Evolutionary conservation across 2,329 filamentous ascomycete genomes (phyloP).

Genomic region (Neospermospora avenae): DNA sequence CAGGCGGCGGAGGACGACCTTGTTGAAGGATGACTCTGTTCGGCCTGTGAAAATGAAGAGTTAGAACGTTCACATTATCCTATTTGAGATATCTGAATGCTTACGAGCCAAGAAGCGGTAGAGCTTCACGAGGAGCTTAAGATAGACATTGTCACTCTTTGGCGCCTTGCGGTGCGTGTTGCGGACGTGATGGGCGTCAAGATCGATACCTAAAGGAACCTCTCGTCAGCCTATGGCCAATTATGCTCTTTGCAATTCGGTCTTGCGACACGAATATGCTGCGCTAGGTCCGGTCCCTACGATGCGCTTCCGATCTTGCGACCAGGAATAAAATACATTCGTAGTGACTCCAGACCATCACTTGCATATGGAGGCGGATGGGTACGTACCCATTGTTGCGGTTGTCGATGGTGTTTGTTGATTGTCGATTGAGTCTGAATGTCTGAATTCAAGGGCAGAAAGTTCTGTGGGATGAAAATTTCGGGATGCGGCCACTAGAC

Average conservation of each 20-base stretch:
- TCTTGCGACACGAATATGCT: slow-evolving; percentile 35
- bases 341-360: slow-evolving; percentile 31
- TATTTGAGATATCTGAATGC: slow-evolving; percentile 43
- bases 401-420: slow-evolving; percentile 30
- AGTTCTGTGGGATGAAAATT: neutral
- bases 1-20: slow-evolving; percentile 93
- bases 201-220: slow-evolving; percentile 64
- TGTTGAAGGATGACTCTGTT: slow-evolving; percentile 98
- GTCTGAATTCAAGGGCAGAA: neutral
- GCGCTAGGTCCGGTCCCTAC: slow-evolving; percentile 31
- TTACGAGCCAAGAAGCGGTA: slow-evolving; percentile 96
- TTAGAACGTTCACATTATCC: no score
- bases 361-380: slow-evolving; percentile 37
- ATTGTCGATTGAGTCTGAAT: slow-evolving; percentile 4
- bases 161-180: slow-evolving; percentile 84
- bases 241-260: slow-evolving; percentile 56
- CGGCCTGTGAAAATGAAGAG: slow-evolving; percentile 64
- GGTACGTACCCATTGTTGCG: slow-evolving; percentile 38
- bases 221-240: slow-evolving; percentile 61
- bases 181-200: slow-evolving; percentile 66
- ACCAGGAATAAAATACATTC: slow-evolving; percentile 12
- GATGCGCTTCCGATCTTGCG: slow-evolving; percentile 20
- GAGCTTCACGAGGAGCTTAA: slow-evolving; percentile 96
- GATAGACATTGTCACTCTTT: slow-evolving; percentile 98
- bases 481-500: neutral